Percentiles rank a stretch among this genome's conserved stretches.
Evolutionary conservation across 441 rosid species (phyloP).

Genomic region (Pelargonium cotyledonis): DNA sequence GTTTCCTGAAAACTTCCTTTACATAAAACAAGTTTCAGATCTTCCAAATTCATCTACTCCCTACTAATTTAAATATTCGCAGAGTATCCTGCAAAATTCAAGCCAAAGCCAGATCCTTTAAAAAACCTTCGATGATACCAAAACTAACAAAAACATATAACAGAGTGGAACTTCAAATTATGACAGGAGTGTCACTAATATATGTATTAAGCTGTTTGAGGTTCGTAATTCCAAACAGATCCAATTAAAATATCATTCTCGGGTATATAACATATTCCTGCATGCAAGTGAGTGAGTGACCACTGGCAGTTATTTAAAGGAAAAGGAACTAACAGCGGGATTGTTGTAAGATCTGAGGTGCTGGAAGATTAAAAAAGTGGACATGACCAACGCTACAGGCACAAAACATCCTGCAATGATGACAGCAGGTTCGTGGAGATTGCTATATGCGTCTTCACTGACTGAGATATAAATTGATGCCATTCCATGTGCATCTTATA

Average conservation of each 20-base stretch:
- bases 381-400: slow-evolving; percentile 44
- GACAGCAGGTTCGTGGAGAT: slow-evolving; percentile 52
- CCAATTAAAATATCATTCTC: not conserved
- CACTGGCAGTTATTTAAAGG: not conserved
- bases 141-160: not conserved
- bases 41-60: not conserved
- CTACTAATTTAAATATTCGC: not conserved
- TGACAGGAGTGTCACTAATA: not conserved
- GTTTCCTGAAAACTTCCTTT: not conserved
- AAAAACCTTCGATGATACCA: not conserved
- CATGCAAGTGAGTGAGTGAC: not conserved
- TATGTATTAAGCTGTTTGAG: not conserved
- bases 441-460: slow-evolving; percentile 26
- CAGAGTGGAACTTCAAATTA: not conserved
- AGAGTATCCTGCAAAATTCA: not conserved
- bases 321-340: slow-evolving; percentile 47
- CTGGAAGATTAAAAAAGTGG: slow-evolving; percentile 46
- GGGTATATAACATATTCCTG: not conserved
- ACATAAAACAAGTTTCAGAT: not conserved
- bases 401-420: slow-evolving; percentile 65
- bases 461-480: slow-evolving; percentile 8
- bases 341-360: slow-evolving; percentile 86
- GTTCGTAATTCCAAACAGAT: not conserved
- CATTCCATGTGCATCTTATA: slow-evolving; percentile 20
- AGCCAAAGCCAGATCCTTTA: not conserved